Evolutionary conservation across 345 rosid species (phyloP), one percentile per base, ranked within the genome.

Genomic region (Syzygium grande): DNA sequence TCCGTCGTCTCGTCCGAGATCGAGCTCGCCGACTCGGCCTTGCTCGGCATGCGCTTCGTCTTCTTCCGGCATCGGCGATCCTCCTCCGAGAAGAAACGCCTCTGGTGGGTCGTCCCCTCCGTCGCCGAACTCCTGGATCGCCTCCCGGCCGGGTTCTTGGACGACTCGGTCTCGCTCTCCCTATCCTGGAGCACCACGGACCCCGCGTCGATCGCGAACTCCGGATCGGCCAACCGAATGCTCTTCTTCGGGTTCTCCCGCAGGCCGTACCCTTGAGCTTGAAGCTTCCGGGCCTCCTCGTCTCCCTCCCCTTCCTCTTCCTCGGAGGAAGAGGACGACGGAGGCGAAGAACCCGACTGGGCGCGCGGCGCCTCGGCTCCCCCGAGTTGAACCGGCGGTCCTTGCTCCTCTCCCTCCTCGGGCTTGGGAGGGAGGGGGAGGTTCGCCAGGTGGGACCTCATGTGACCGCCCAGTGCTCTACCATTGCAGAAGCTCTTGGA

Each of bases 161-260:
- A 92, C 14, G 98, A 95, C 91, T 95, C 98, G 3, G 96, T 91
- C 92, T 97, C 99, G 91, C 95, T 95, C 90, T 94, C 99, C 68
- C 93, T 91, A 84, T 94, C 98, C 86, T 93, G 95, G 53, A 94
- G 92, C 87, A 94, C 91, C 87, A 91, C 90, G 43, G 96, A 94
- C 29, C 92, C 92, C 11, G 92, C 91, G 85, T 92, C 95, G 23
- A 88, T 91, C 38, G 91, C 87, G 84, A 94, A 96, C 85, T 92
- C 97, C 38, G 93, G 95, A 94, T 96, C 96, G 79, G 91, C 95
- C 78, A 94, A 43, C 8, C 93, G 94, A 88, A 87, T 46, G 85
- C 93, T 93, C 86, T 91, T 93, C 88, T 92, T 94, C 9, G 93
- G 94, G 55, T 94, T 94, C 90, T 92, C 96, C 90, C 96, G 90